Percentiles rank a stretch among this genome's conserved stretches.
phyloP scores from a whole-genome alignment of 2,329 filamentous ascomycete species.

The Hypoxylon sp. region DNA sequence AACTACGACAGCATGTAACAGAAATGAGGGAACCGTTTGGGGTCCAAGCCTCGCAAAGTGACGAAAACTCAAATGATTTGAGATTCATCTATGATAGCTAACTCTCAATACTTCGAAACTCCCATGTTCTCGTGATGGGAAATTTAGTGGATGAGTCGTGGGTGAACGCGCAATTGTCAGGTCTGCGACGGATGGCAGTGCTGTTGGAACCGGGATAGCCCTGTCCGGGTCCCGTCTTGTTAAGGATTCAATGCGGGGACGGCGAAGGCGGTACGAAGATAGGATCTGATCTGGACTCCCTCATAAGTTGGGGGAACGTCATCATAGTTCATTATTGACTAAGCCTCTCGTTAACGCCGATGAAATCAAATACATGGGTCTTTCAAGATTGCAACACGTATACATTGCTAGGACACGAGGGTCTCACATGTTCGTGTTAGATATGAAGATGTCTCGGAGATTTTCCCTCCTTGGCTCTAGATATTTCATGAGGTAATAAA shows the following conservation, averaged over 20 bases:
- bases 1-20: neutral
- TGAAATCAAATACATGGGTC: constrained; percentile 6
- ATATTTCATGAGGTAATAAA: constrained; percentile 31
- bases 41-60: constrained; percentile 41
- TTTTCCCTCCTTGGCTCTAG: constrained; percentile 22
- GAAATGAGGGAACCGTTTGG: constrained; percentile 17
- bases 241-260: neutral
- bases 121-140: constrained; percentile 4
- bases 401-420: constrained; percentile 22
- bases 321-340: constrained; percentile 23
- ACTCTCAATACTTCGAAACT: constrained; percentile 5
- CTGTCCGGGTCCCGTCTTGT: neutral
- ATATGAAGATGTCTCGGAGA: constrained; percentile 34
- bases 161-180: constrained; percentile 33
- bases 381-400: constrained; percentile 17
- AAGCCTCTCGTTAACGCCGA: constrained; percentile 29
- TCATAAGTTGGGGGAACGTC: constrained; percentile 8
- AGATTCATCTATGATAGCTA: neutral
- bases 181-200: constrained; percentile 34
- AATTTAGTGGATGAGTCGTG: constrained; percentile 1
- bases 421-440: constrained; percentile 29
- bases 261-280: constrained; percentile 30
- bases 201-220: constrained; percentile 6
- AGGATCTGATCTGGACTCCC: constrained; percentile 11
- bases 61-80: constrained; percentile 17